Percentiles rank a stretch among this genome's conserved stretches.
Evolutionary conservation across 768 basidiomycete genomes (phyloP).

Genomic region (Pleurotus cornucopiae): DNA sequence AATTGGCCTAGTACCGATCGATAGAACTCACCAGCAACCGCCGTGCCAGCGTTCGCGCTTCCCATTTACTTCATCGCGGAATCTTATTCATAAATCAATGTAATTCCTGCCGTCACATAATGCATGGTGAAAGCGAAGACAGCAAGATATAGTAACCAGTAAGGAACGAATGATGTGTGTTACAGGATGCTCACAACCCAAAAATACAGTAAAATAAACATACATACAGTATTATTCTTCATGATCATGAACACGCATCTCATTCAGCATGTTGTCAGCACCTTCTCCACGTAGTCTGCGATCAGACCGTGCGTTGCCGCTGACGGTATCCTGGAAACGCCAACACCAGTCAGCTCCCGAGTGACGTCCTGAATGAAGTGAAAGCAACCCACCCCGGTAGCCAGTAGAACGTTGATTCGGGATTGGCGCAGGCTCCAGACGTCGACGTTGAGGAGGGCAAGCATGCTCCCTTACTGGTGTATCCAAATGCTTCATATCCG

Average conservation of each 20-base stretch:
- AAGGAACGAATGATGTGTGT: conserved; percentile 3
- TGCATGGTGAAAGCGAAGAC: neutral
- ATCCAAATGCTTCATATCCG: conserved; percentile 47
- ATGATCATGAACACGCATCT: neutral
- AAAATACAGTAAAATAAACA: conserved; percentile 4
- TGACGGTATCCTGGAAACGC: conserved; percentile 29
- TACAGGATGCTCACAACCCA: conserved; percentile 4
- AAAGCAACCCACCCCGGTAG: conserved; percentile 27
- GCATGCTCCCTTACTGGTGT: conserved; percentile 29
- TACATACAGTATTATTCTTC: neutral
- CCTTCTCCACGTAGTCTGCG: conserved; percentile 36
- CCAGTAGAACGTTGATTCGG: conserved; percentile 38
- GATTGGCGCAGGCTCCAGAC: conserved; percentile 20
- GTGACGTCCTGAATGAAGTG: neutral
- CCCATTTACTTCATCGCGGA: too few relatives aligned
- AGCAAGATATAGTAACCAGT: neutral
- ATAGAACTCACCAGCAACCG: too few relatives aligned
- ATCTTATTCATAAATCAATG: too few relatives aligned
- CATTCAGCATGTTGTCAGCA: conserved; percentile 21
- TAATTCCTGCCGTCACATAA: too few relatives aligned
- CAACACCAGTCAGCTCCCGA: neutral
- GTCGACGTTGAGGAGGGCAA: conserved; percentile 8
- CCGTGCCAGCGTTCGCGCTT: too few relatives aligned
- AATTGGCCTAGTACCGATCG: conserved; percentile 8
- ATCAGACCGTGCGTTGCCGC: conserved; percentile 33